Base-by-base conservation (phyloP, 2,329 filamentous ascomycete species). In the Fusarium avenaceum region DNA sequence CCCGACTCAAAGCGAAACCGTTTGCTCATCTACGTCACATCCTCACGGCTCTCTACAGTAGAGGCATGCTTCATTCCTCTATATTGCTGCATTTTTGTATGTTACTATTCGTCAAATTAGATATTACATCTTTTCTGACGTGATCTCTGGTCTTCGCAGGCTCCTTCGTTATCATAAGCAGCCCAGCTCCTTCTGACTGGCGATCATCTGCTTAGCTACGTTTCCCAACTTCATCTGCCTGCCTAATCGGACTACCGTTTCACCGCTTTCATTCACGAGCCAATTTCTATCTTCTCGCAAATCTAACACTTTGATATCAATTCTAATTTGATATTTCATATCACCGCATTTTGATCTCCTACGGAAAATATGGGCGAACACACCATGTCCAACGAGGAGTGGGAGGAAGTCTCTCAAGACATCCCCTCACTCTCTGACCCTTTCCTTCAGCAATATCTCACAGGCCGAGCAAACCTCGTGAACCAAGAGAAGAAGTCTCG, bases 361-460 rank as follows among this genome's bases (percentile, higher is more conserved):
- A 30, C 38, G 33, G 30, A 40, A 38, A 61, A 33, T 63, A 82
- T 82, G 76, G 75, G 78, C 8, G 52, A 67, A 22, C 57, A 71
- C 45, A 67, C 60, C 32, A 80, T 84, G 75, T 81, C 83, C 46
- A 83, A 88, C 39, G 82, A 88, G 56, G 87, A 89, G 57, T 90
- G 87, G 87, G 82, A 81, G 30, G 86, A 88, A 68, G 76, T 90
- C 62, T 77, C 81, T 45, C 77, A 83, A 61, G 86, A 85, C n/a
- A 80, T 91, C 38, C 89, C 89, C 6, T 78, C 80, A 3, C 79
- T 80, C 20, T 81, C 87, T 11, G 93, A 97, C 72, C 88, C 90
- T 1, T 94, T 97, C 77, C 86, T 97, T 46, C 88, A 93, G 72
- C 89, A 95, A 76, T 97, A 97, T 75, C 81, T 97, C 39, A 80